These are phyloP conservation scores for Plectranthus barbatus DNA, from an alignment of 257 asterid species.

Conservation along the genomic window DNA sequence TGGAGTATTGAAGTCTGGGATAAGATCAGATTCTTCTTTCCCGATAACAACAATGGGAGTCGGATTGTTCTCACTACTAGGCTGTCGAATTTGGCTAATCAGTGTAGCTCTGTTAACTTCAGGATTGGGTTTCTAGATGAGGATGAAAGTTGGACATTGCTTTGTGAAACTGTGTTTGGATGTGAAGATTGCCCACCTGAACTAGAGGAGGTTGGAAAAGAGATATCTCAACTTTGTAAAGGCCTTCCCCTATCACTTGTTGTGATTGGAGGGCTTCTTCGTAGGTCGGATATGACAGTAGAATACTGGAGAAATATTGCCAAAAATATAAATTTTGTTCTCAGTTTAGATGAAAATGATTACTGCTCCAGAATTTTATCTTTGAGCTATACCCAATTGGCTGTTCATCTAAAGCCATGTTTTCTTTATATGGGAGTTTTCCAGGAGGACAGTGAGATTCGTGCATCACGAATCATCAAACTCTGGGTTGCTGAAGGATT, in stretches of 20 bases:
- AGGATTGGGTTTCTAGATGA: background rate
- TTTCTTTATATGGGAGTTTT: background rate
- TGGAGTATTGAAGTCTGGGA: background rate
- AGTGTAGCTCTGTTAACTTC: background rate
- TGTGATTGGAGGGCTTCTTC: conserved; percentile 2
- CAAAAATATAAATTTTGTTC: background rate
- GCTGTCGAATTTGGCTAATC: background rate
- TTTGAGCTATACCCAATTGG: background rate
- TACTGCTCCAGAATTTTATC: background rate
- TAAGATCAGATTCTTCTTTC: background rate
- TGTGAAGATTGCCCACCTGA: background rate
- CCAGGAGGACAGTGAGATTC: background rate
- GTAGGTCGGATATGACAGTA: background rate
- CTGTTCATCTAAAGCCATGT: background rate
- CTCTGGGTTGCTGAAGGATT: background rate
- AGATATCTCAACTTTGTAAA: background rate
- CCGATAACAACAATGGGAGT: background rate
- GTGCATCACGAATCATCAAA: background rate
- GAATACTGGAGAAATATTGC: background rate
- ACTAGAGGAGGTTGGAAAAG: background rate
- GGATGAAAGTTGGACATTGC: background rate
- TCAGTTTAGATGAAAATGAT: background rate
- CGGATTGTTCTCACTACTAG: background rate
- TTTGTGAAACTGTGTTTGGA: background rate
- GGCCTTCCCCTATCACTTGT: background rate